A percentile compares a stretch with the other conserved stretches of the same genome.
Evolutionary conservation across 139 green algal genomes (phyloP).

Genomic region (Closterium sp.): DNA sequence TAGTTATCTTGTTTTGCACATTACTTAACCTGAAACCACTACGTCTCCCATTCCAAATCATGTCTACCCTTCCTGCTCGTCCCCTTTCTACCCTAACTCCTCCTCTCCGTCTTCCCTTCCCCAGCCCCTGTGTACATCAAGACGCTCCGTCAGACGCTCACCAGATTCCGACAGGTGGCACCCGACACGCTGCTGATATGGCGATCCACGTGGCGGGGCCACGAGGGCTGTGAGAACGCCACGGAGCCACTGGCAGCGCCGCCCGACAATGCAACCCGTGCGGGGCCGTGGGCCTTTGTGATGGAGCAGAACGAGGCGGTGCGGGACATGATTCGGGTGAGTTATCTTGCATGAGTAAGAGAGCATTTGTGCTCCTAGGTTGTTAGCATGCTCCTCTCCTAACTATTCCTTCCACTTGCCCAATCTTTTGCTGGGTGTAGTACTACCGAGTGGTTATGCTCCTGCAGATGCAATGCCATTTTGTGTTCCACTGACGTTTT

Average conservation of each 20-base stretch:
- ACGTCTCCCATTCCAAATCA: neutral
- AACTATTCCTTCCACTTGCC: too few relatives aligned
- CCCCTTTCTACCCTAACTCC: neutral
- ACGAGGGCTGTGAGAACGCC: slow-evolving; percentile 7
- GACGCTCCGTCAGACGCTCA: slow-evolving; percentile 13
- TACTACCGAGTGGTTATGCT: too few relatives aligned
- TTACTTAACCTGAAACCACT: too few relatives aligned
- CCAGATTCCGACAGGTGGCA: neutral
- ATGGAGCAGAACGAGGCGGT: neutral
- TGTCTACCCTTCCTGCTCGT: neutral
- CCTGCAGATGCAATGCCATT: too few relatives aligned
- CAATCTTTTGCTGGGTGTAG: too few relatives aligned
- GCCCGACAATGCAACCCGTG: neutral
- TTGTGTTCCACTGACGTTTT: too few relatives aligned
- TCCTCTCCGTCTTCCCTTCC: neutral
- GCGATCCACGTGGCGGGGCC: slow-evolving; percentile 12
- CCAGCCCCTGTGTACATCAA: slow-evolving; percentile 1
- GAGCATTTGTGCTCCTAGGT: neutral
- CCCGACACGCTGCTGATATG: slow-evolving; percentile 14
- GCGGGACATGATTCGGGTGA: neutral
- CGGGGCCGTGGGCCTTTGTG: neutral
- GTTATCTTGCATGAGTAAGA: neutral
- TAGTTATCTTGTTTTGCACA: too few relatives aligned
- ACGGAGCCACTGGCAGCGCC: neutral
- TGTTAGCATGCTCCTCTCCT: too few relatives aligned